Evolutionary conservation across 2,329 filamentous ascomycete genomes (phyloP), one percentile per base, ranked within the genome.

Genomic region (Zasmidium angulare): DNA sequence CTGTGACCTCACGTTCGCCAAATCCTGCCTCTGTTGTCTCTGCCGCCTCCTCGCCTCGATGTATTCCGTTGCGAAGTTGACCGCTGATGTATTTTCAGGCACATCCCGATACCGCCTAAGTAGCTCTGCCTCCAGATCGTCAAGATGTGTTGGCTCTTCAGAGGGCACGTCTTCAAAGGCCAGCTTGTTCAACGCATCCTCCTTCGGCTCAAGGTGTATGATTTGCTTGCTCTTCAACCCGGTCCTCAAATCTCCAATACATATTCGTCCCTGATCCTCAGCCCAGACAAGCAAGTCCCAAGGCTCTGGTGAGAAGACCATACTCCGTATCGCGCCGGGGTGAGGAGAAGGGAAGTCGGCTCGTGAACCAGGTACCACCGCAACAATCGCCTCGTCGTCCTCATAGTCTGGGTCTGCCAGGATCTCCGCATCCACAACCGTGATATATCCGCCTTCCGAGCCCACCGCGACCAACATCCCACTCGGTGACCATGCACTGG

Each of bases 221-320:
- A 89, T 82, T 71, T 95, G 90, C 49, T 87, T 85, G 53, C 85
- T 81, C 50, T 82, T 79, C 62, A 91, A 86, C 21, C 87, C 84
- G 66, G 80, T 84, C 26, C 90, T 83, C 52, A 90, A 77, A 73
- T 95, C 90, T 3, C 88, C 88, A 43, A 93, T 80, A 40, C 89
- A 90, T 17, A 93, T 81, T 57, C 86, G 82, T 2, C 88, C 89
- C 63, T 90, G 88, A 68, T 96, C 90, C 75, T 99, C 95, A 9
- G 92, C 90, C 93, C 95, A 98, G 6, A 96, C 89, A 46, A 99
- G 79, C 19, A 99, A 84, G 71, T 97, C 93, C 80, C 89, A 93
- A 0, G 93, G 91, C 1, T 90, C 89, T 0, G 93, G 93, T 3
- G 90, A 92, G 72, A 99, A 99, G 1, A 89, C 84, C 89, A 98